A percentile compares a stretch with the other conserved stretches of the same genome.
Conservation (phyloP, 345 rosid genomes). For the Conringia planisiliqua region DNA sequence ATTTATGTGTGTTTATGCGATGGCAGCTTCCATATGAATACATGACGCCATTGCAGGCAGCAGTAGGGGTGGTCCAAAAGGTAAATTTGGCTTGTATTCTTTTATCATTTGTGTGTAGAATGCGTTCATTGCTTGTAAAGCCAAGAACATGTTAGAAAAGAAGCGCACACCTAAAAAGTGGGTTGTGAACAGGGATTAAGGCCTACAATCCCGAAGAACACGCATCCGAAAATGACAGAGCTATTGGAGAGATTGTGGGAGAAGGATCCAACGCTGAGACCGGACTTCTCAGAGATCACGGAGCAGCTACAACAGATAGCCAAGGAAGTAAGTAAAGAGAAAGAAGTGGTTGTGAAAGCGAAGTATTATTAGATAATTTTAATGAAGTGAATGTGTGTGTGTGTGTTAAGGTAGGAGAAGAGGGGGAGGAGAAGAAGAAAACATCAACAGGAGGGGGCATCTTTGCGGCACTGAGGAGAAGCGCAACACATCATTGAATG, state of each 20-base stretch:
- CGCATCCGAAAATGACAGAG: conserved; percentile 59
- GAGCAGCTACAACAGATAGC: conserved; percentile 62
- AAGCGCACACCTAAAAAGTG: not conserved
- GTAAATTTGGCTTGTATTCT: conserved; percentile 29
- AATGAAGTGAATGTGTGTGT: not conserved
- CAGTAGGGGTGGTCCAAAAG: conserved; percentile 97
- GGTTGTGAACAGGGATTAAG: conserved; percentile 52
- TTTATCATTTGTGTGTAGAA: not conserved
- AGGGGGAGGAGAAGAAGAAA: conserved; percentile 68
- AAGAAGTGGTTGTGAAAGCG: not conserved
- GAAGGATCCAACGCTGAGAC: conserved; percentile 81
- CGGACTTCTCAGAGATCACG: conserved; percentile 77
- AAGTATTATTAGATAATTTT: too few species aligned
- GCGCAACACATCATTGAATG: conserved; percentile 47
- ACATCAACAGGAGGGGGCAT: conserved; percentile 59
- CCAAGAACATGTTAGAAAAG: not conserved
- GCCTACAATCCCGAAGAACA: conserved; percentile 72
- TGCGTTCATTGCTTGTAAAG: not conserved
- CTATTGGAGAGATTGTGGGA: conserved; percentile 82
- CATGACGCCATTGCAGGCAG: conserved; percentile 95
- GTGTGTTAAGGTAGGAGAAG: conserved; percentile 57
- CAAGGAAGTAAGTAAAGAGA: conserved; percentile 54
- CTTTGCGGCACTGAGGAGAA: conserved; percentile 77
- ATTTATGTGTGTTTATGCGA: conserved; percentile 17
- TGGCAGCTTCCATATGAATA: conserved; percentile 89